These are phyloP conservation scores for Gymnopilus junonius DNA, from an alignment of 768 basidiomycete genomes.

Conservation along the genomic window DNA sequence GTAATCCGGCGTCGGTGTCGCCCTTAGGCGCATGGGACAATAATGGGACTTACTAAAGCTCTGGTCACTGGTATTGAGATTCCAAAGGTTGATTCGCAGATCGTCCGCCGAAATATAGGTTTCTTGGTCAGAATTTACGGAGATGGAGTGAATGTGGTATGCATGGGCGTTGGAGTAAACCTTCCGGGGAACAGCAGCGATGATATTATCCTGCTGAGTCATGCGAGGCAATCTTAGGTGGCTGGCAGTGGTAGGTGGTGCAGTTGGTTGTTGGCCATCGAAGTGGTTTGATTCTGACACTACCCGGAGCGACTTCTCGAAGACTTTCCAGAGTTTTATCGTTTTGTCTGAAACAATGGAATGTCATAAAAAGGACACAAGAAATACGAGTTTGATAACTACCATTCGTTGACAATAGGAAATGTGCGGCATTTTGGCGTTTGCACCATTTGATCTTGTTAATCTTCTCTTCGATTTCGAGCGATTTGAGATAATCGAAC, in stretches of 20 bases:
- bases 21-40: background rate
- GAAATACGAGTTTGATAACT: slow-evolving; percentile 25
- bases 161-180: slow-evolving; percentile 99
- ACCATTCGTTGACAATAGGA: slow-evolving; percentile 97
- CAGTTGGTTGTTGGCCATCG: slow-evolving; percentile 73
- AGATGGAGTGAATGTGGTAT: slow-evolving; percentile 99
- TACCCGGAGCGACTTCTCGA: slow-evolving; percentile 94
- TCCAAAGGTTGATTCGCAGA: slow-evolving; percentile 97
- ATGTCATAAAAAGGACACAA: slow-evolving; percentile 8
- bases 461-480: slow-evolving; percentile 99
- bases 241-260: slow-evolving; percentile 58
- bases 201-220: slow-evolving; percentile 95
- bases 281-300: slow-evolving; percentile 96
- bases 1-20: slow-evolving; percentile 12
- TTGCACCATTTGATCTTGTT: slow-evolving; percentile 99
- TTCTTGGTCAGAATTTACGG: slow-evolving; percentile 99
- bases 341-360: slow-evolving; percentile 92
- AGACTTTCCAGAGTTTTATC: slow-evolving; percentile 99
- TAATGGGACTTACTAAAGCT: slow-evolving; percentile 83
- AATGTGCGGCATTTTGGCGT: slow-evolving; percentile 96
- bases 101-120: slow-evolving; percentile 99
- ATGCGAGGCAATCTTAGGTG: slow-evolving; percentile 90
- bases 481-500: slow-evolving; percentile 99
- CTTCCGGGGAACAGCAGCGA: slow-evolving; percentile 97
- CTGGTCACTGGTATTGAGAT: slow-evolving; percentile 96